Conservation (phyloP, 2,329 filamentous ascomycete species). For the Emergomyces orientalis region DNA sequence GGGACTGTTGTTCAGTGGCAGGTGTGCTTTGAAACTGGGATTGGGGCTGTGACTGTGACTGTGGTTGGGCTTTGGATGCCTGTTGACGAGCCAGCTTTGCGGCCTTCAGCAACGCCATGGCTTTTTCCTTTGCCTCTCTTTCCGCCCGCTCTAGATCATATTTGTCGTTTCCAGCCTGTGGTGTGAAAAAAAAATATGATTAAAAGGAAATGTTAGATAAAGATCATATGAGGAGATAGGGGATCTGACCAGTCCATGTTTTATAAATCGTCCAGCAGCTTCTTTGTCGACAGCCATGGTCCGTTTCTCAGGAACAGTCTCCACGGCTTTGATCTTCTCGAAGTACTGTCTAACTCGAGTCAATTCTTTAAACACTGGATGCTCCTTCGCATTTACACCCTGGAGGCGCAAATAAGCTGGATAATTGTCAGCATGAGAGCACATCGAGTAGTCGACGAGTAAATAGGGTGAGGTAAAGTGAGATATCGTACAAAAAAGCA, state of each 20-base stretch:
- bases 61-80: constrained; percentile 16
- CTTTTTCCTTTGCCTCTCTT: constrained; percentile 42
- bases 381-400: constrained; percentile 69
- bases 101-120: constrained; percentile 42
- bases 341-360: constrained; percentile 85
- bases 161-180: constrained; percentile 42
- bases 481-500: constrained; percentile 63
- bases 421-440: neutral
- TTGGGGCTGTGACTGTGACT: constrained; percentile 12
- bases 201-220: constrained; percentile 11
- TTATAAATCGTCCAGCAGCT: constrained; percentile 73
- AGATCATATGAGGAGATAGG: constrained; percentile 1
- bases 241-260: constrained; percentile 59
- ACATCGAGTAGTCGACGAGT: neutral
- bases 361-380: constrained; percentile 78
- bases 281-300: constrained; percentile 59
- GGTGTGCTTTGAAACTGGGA: constrained; percentile 13
- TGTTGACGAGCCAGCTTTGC: constrained; percentile 34
- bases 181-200: neutral
- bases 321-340: constrained; percentile 73
- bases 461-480: neutral
- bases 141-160: constrained; percentile 43
- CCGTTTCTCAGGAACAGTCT: constrained; percentile 51
- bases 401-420: constrained; percentile 67
- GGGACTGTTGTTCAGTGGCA: neutral